Conservation (phyloP, 305 asterid species). For the Fraxinus albicans region DNA sequence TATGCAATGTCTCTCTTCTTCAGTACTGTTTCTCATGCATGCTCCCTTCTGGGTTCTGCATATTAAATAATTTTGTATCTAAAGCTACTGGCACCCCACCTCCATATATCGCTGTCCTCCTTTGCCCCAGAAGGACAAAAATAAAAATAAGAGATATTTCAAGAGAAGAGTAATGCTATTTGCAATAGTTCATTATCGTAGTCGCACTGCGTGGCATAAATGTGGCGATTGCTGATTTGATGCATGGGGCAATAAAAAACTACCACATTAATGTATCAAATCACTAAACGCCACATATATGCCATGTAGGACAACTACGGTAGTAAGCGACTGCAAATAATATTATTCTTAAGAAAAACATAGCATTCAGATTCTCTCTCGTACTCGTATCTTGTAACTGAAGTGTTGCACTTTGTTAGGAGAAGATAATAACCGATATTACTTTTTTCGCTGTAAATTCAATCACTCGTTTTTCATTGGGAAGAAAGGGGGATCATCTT, state of each 20-base stretch:
- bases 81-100: slow-evolving; percentile 22
- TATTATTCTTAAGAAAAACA: too few relatives aligned
- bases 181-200: neutral
- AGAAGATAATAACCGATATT: neutral
- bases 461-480: slow-evolving; percentile 16
- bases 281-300: too few relatives aligned
- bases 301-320: too few relatives aligned
- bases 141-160: neutral
- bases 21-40: neutral
- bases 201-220: too few relatives aligned
- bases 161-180: neutral
- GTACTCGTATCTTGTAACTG: neutral
- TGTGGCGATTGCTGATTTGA: too few relatives aligned
- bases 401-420: neutral
- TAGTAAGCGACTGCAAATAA: too few relatives aligned
- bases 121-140: neutral
- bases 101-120: neutral
- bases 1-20: neutral
- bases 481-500: slow-evolving; percentile 28
- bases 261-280: too few relatives aligned
- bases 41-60: neutral
- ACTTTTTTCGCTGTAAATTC: slow-evolving; percentile 1
- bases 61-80: slow-evolving; percentile 4
- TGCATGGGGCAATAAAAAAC: too few relatives aligned
- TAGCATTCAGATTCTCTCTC: neutral